Base-by-base conservation (phyloP, 73 alveolate species). In the Paramecium pentaurelia region DNA sequence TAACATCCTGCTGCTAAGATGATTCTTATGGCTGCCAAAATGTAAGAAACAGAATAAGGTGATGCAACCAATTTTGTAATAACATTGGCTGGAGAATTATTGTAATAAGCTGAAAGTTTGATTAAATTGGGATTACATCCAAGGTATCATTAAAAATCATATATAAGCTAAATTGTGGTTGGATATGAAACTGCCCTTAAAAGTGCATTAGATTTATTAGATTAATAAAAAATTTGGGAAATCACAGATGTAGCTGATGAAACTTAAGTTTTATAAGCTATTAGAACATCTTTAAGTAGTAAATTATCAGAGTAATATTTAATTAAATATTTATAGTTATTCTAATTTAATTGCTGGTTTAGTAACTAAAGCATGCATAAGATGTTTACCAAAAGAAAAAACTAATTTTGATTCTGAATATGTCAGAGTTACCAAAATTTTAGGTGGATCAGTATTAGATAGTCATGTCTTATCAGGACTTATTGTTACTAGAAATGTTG, bases 1-100 rank as follows among this genome's bases (percentile, higher is more conserved):
- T 94, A 97, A 84, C 99, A 98, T 92, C 99, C 99, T 60, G 99
- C 99, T 18, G 99, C 99, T 87, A 97, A 97, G 83, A 95, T 98
- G 96, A 80, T 98, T 85, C 98, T 97, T 40, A 95, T 96, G 96
- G 99, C 99, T 25, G 98, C 99, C 27, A 94, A 97, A 92, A 97
- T 97, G 96, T 99, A 98, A 95, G 99, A 98, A 77, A 77, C 89
- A 60, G 99, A 98, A 94, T 97, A 93, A 70, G 99, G 99, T n/a
- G 99, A 94, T 37, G 95, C 95, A 86, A 97, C 99, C 9, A 98
- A 98, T 96, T 94, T 97, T 54, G 99, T 97, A 60, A 95, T 98
- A 68, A 95, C 98, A 4, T 93, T 98, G 16, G 99, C 99, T 38
- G 99, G 99, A 42, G 99, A 98, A 94, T 98, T 98, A 93, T 96